Percentiles rank a stretch among this genome's conserved stretches.
Conservation (phyloP, 2,329 filamentous ascomycete genomes). For the Huntiella decipiens region DNA sequence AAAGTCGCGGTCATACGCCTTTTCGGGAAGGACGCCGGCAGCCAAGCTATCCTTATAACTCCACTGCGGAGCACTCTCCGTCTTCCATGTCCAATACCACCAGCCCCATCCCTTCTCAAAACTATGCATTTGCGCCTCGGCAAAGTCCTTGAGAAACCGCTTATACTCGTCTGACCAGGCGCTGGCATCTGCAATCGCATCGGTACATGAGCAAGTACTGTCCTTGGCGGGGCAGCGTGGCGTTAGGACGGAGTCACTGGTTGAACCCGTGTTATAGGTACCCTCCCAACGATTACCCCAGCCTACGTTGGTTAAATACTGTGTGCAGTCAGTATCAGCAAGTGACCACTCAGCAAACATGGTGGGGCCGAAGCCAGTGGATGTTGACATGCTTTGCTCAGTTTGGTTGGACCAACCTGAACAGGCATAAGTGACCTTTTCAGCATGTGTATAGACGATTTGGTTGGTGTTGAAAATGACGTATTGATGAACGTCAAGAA, state of each 20-base stretch:
- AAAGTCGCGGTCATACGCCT: conserved; percentile 53
- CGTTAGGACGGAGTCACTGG: conserved; percentile 39
- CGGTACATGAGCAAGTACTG: conserved; percentile 48
- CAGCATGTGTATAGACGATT: conserved; percentile 60
- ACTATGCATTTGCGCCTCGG: conserved; percentile 84
- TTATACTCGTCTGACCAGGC: conserved; percentile 60
- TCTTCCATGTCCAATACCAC: conserved; percentile 99
- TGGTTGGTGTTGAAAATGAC: conserved; percentile 91
- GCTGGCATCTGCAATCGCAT: conserved; percentile 54
- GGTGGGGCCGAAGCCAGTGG: conserved; percentile 75
- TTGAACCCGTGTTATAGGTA: conserved; percentile 52
- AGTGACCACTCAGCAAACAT: conserved; percentile 95
- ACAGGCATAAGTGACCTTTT: conserved; percentile 78
- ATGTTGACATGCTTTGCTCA: conserved; percentile 47
- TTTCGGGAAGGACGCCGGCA: conserved; percentile 59
- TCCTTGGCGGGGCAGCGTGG: conserved; percentile 56
- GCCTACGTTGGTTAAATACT: conserved; percentile 74
- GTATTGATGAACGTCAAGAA: conserved; percentile 96
- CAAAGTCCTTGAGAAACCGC: conserved; percentile 71
- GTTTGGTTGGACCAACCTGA: conserved; percentile 70
- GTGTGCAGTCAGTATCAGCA: conserved; percentile 86
- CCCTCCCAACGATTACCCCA: conserved; percentile 84
- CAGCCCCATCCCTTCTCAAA: conserved; percentile 92
- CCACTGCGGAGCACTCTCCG: conserved; percentile 74
- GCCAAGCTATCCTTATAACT: conserved; percentile 67